Base-by-base conservation (phyloP, 345 rosid species). In the Acer negundo region DNA sequence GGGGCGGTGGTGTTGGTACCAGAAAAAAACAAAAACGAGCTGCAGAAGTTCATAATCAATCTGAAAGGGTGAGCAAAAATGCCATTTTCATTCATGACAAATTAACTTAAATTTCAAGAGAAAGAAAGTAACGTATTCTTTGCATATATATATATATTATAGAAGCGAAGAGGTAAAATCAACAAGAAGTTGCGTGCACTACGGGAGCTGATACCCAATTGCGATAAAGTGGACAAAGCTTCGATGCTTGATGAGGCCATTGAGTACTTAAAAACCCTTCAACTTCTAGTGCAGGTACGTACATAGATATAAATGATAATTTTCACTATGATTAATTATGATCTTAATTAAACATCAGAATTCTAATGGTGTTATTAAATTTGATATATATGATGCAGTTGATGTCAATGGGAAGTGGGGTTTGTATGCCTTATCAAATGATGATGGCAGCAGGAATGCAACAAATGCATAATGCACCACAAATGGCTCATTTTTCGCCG, bases 281-380 rank as follows among this genome's bases (percentile, higher is more conserved):
- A 92, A 81, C 86, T 86, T 79, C 98, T 90, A 84, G 76, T 90
- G n/a, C 90, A 88, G 97, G 98, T 95, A 86, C 16, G 3, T 1
- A 66, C 19, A 16, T 20, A 9, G 13, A 7, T 71, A 35, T 31
- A 31, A 3, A 31, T 31, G 35, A 3, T 31, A 31, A 31, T 68
- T 8, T 73, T 22, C n/a, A 55, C 46, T 59, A 42, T 42, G 46
- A 42, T 38, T 7, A 16, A 7, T 10, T 70, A 49, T 35, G 38
- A 35, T 35, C 6, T 35, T 35, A 16, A 61, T 9, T 70, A 17
- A 42, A 15, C 56, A 46, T 62, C 55, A 69, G 51, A 26, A 20
- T 19, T 42, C 69, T 56, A 65, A 73, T n/a, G 17, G 23, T 71
- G 69, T 17, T 69, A 4, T 35, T 35, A 35, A 31, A 35, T 35